Conservation (phyloP, 2,329 filamentous ascomycete species). For the Xylariaceae sp. region DNA sequence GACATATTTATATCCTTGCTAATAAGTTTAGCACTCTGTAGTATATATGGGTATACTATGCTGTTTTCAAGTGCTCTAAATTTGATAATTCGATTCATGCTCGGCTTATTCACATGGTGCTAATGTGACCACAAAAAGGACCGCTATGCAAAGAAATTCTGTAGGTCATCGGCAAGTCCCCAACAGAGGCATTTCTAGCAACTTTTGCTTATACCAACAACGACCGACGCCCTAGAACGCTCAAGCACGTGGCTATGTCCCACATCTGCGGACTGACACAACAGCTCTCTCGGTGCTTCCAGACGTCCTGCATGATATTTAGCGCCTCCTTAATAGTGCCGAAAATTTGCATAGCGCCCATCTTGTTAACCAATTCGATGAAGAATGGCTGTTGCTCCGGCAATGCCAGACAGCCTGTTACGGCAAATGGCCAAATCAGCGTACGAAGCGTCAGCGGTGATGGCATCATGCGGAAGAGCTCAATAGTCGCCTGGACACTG, state of each 20-base stretch:
- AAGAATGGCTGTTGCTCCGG: slow-evolving; percentile 34
- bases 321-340: slow-evolving; percentile 35
- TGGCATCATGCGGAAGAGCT: slow-evolving; percentile 28
- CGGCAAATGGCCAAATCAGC: slow-evolving; percentile 38
- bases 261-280: slow-evolving; percentile 29
- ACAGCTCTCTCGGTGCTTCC: slow-evolving; percentile 27
- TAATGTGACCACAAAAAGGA: too few relatives aligned
- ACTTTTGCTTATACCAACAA: slow-evolving; percentile 30
- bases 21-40: too few relatives aligned
- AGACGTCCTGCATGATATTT: slow-evolving; percentile 32
- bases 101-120: too few relatives aligned
- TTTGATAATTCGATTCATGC: too few relatives aligned
- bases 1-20: too few relatives aligned
- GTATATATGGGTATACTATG: too few relatives aligned
- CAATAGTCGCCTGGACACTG: slow-evolving; percentile 30
- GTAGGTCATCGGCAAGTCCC: too few relatives aligned
- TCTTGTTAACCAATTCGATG: slow-evolving; percentile 26
- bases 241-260: slow-evolving; percentile 37
- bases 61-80: too few relatives aligned
- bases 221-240: slow-evolving; percentile 31
- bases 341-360: slow-evolving; percentile 36
- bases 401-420: slow-evolving; percentile 37
- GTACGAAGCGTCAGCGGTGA: slow-evolving; percentile 35
- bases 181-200: not conserved
- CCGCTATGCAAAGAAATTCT: too few relatives aligned